These are phyloP conservation scores for Solanum appendiculatum DNA, from an alignment of 257 asterid species.

Conservation along the genomic window DNA sequence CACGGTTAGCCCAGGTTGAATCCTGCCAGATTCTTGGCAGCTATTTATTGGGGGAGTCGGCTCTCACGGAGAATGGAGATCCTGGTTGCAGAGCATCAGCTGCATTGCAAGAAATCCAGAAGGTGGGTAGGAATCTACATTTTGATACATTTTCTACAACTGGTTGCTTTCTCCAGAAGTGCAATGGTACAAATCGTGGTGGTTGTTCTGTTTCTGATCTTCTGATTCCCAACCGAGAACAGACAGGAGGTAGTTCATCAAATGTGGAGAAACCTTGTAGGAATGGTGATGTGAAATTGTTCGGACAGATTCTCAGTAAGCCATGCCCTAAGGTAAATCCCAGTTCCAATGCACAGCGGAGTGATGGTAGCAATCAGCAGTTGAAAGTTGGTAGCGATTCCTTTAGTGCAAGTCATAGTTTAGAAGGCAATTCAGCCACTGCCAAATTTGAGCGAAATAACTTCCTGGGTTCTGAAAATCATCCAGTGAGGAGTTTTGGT, in stretches of 20 bases:
- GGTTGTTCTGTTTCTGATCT: constrained; percentile 21
- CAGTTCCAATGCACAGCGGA: constrained; percentile 13
- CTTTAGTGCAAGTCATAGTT: constrained; percentile 25
- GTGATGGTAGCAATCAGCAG: constrained; percentile 19
- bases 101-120: constrained; percentile 20
- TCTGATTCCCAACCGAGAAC: constrained; percentile 24
- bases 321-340: constrained; percentile 46
- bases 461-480: constrained; percentile 32
- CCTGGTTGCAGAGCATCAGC: constrained; percentile 22
- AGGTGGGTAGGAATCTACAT: constrained; percentile 21
- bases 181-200: constrained; percentile 23
- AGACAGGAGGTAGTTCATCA: constrained; percentile 30
- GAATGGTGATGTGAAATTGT: constrained; percentile 79
- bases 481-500: constrained; percentile 29
- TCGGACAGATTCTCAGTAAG: constrained; percentile 67
- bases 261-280: constrained; percentile 48
- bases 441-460: constrained; percentile 29
- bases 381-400: constrained; percentile 25
- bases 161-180: constrained; percentile 41
- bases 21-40: constrained; percentile 39
- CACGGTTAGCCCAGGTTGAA: constrained; percentile 25
- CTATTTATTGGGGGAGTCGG: constrained; percentile 43
- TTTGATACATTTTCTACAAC: constrained; percentile 5
- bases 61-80: constrained; percentile 32
- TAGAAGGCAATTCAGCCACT: constrained; percentile 30